Conservation (phyloP, 441 rosid genomes). For the Erodium texanum region DNA sequence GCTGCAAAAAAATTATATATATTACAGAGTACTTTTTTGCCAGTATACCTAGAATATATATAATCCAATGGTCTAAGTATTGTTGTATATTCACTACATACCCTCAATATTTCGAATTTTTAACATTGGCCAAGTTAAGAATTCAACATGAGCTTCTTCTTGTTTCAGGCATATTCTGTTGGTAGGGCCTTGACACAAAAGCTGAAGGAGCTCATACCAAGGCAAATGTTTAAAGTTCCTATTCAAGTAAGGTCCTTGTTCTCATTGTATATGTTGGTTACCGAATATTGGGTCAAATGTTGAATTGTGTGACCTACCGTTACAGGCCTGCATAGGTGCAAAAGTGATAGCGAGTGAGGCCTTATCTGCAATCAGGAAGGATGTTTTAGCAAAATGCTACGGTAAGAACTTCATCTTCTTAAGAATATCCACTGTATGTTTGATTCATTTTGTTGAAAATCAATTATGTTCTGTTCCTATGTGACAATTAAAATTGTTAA, state of each 20-base stretch:
- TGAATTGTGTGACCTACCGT: conserved; percentile 8
- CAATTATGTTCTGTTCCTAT: neutral
- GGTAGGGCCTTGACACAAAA: conserved; percentile 95
- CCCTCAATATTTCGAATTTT: neutral
- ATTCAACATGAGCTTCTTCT: conserved; percentile 15
- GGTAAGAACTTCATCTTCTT: conserved; percentile 36
- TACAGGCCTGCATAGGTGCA: conserved; percentile 93
- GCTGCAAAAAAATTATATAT: too few relatives aligned
- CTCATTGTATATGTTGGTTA: neutral
- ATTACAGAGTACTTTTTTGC: too few relatives aligned
- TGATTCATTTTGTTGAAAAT: neutral
- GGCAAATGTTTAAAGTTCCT: conserved; percentile 97
- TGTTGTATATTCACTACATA: neutral
- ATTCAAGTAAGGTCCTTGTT: conserved; percentile 57
- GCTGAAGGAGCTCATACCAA: conserved; percentile 93
- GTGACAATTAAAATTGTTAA: neutral
- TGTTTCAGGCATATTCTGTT: conserved; percentile 70
- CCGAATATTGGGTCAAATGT: conserved; percentile 12
- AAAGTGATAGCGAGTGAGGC: conserved; percentile 94
- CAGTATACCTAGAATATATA: too few relatives aligned
- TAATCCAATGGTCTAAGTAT: neutral
- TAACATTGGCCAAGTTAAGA: conserved; percentile 10
- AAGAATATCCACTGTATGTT: neutral
- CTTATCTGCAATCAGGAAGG: conserved; percentile 86
- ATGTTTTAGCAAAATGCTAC: conserved; percentile 94